A percentile compares a stretch with the other conserved stretches of the same genome.
These are phyloP conservation scores for Phytophthora cryptogea DNA, from an alignment of 352 stramenopile genomes.

Conservation along the genomic window DNA sequence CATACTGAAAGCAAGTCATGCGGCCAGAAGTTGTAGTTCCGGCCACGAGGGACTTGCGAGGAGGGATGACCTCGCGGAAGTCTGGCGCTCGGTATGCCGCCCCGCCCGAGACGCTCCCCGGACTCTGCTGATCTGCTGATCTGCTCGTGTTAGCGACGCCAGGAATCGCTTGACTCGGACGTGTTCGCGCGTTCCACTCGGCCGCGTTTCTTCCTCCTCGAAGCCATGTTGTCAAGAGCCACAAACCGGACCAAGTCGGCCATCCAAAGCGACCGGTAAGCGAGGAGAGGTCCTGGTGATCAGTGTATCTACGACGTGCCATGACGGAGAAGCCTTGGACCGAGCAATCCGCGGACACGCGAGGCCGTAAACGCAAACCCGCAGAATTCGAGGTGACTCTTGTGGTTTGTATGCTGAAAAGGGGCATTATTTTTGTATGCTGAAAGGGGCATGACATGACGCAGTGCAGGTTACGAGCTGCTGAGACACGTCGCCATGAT, in stretches of 20 bases:
- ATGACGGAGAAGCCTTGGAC: too few relatives aligned
- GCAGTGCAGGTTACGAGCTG: too few relatives aligned
- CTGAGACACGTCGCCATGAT: too few relatives aligned
- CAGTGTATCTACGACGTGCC: too few relatives aligned
- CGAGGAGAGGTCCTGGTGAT: too few relatives aligned
- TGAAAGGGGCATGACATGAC: too few relatives aligned
- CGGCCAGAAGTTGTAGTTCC: slow-evolving; percentile 6
- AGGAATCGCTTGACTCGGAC: neutral
- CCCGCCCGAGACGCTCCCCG: slow-evolving; percentile 1
- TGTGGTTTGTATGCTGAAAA: too few relatives aligned
- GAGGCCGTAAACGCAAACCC: too few relatives aligned
- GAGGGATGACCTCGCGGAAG: slow-evolving; percentile 13
- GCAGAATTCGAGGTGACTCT: too few relatives aligned
- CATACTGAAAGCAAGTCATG: slow-evolving; percentile 20
- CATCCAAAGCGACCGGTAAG: too few relatives aligned
- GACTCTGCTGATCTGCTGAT: neutral
- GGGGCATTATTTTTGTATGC: too few relatives aligned
- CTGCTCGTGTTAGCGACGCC: neutral
- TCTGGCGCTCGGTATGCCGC: slow-evolving; percentile 2
- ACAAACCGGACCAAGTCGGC: neutral
- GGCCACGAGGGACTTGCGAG: slow-evolving; percentile 13
- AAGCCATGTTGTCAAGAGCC: neutral
- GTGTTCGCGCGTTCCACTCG: neutral
- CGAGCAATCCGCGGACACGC: too few relatives aligned
- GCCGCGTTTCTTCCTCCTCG: slow-evolving; percentile 1